These are phyloP conservation scores for Aspergillus fijiensis DNA, from an alignment of 2,329 filamentous ascomycete species.

Conservation along the genomic window DNA sequence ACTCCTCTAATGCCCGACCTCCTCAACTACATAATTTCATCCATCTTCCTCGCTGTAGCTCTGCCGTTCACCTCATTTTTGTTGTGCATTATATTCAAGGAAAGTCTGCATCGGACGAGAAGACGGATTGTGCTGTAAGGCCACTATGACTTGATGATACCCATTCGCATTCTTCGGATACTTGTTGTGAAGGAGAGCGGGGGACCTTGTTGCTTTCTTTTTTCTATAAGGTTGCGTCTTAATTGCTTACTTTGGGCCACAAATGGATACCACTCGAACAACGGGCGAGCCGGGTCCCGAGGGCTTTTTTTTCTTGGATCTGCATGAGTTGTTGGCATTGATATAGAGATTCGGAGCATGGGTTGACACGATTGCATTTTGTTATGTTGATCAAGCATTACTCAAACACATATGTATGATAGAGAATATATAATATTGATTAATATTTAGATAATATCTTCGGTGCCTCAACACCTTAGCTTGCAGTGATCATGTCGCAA, in stretches of 20 bases:
- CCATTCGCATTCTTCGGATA: conserved; percentile 3
- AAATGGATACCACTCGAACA: background rate
- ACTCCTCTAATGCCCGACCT: background rate
- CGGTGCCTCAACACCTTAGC: background rate
- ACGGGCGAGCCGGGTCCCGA: background rate
- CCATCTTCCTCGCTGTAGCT: background rate
- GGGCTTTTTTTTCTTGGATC: background rate
- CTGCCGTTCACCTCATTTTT: background rate
- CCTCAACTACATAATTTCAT: background rate
- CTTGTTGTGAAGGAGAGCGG: background rate
- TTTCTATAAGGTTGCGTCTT: background rate
- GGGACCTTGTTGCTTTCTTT: background rate
- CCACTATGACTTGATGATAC: conserved; percentile 7
- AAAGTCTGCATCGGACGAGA: background rate
- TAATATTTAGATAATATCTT: background rate
- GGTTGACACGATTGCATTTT: background rate
- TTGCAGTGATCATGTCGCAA: background rate
- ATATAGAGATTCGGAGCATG: background rate
- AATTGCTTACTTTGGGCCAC: background rate
- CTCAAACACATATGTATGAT: background rate
- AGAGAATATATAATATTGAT: background rate
- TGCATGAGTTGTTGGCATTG: background rate
- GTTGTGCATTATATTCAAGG: background rate
- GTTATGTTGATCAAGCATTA: background rate
- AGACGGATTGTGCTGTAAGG: background rate